Conservation (phyloP, 352 stramenopile genomes). For the Globisporangium nagaii region DNA sequence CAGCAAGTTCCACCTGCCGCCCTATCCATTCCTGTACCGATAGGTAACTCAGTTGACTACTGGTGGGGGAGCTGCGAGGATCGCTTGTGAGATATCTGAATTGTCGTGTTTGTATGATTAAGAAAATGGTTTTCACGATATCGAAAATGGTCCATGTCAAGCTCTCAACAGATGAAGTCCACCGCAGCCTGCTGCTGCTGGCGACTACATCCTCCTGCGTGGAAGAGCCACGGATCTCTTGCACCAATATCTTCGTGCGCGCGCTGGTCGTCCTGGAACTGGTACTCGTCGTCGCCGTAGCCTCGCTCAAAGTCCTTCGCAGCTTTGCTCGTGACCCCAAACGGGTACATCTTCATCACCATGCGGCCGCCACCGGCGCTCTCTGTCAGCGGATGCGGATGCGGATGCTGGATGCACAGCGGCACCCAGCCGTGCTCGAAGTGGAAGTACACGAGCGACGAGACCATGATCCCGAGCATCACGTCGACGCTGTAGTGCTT, state of each 20-base stretch:
- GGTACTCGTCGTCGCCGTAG: conserved; percentile 20
- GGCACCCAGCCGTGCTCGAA: conserved; percentile 71
- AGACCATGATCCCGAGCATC: conserved; percentile 59
- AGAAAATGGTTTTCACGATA: neutral
- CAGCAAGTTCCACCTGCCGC: conserved; percentile 26
- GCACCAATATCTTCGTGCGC: neutral
- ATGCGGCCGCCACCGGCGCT: too few species aligned
- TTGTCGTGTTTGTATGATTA: too few species aligned
- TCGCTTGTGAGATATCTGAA: neutral
- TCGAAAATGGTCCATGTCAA: neutral
- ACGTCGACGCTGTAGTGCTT: conserved; percentile 81
- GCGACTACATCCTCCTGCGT: neutral
- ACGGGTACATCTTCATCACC: neutral
- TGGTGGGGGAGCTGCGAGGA: neutral
- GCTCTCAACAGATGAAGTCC: conserved; percentile 2
- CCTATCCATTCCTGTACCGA: conserved; percentile 25
- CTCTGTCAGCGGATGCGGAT: neutral
- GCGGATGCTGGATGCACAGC: conserved; percentile 33
- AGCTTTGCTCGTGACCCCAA: too few species aligned
- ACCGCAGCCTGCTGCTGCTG: neutral
- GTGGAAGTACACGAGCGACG: conserved; percentile 66
- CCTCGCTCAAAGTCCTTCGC: conserved; percentile 30
- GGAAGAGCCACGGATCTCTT: neutral
- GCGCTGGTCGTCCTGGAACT: neutral
- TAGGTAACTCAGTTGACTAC: conserved; percentile 9